phyloP scores from a whole-genome alignment of 2,329 filamentous ascomycete genomes.

The Penicillium sp. region DNA sequence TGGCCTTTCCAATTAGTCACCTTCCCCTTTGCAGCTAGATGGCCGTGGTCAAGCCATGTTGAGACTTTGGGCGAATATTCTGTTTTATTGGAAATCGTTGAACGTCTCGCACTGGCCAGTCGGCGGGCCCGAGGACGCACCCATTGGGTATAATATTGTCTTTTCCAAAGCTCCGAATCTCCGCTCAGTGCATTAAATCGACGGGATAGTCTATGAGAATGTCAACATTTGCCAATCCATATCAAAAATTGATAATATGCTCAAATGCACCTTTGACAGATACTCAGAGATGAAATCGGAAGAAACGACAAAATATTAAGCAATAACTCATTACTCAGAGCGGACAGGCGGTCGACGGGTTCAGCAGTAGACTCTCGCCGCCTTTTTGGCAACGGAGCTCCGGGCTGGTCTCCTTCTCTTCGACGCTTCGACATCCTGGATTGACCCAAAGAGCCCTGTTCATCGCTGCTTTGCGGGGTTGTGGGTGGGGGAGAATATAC shows the following conservation, averaged over 20 bases:
- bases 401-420: constrained; percentile 20
- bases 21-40: constrained; percentile 55
- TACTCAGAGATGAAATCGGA: constrained; percentile 69
- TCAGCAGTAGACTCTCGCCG: constrained; percentile 32
- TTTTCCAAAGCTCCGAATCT: constrained; percentile 90
- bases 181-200: constrained; percentile 73
- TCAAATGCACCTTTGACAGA: constrained; percentile 61
- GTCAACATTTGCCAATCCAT: not conserved
- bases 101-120: constrained; percentile 67
- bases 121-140: constrained; percentile 79
- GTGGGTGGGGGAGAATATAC: constrained; percentile 2
- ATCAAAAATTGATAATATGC: no score
- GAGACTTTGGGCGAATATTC: constrained; percentile 61
- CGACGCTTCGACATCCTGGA: constrained; percentile 41
- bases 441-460: not conserved
- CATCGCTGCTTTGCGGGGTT: not conserved
- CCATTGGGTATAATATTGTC: constrained; percentile 84
- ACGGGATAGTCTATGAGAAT: constrained; percentile 57
- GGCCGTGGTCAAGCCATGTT: constrained; percentile 66
- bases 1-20: constrained; percentile 81
- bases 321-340: constrained; percentile 83
- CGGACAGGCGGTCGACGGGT: constrained; percentile 66
- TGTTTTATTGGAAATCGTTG: constrained; percentile 42
- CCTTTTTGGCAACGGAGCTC: constrained; percentile 50
- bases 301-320: constrained; percentile 81